Conservation (phyloP, 2,329 filamentous ascomycete genomes). For the Penicillium sp. region DNA sequence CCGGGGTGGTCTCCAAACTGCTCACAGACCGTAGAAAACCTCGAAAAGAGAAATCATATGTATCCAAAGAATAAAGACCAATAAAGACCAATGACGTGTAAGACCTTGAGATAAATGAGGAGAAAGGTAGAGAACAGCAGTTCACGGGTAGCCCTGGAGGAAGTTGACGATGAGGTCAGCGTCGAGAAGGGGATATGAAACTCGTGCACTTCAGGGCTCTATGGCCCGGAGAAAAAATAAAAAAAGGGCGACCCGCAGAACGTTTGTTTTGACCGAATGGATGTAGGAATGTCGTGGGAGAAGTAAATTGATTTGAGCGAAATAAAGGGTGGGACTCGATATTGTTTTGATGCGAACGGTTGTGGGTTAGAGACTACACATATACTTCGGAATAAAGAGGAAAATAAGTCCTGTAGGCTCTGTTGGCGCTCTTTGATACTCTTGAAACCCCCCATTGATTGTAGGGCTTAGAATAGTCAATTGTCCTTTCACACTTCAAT, state of each 20-base stretch:
- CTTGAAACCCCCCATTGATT: neutral
- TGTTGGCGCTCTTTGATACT: neutral
- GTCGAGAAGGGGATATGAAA: conserved; percentile 2
- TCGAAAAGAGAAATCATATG: conserved; percentile 10
- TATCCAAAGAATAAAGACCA: conserved; percentile 3
- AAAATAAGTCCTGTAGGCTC: neutral
- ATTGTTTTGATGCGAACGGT: conserved; percentile 18
- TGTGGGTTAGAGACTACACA: neutral
- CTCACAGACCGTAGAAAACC: conserved; percentile 10
- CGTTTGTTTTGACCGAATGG: conserved; percentile 37
- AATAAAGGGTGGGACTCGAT: conserved; percentile 13
- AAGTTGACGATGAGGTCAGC: conserved; percentile 25
- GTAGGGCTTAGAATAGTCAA: neutral
- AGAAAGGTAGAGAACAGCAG: conserved; percentile 24
- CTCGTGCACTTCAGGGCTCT: conserved; percentile 1
- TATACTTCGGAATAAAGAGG: conserved; percentile 1
- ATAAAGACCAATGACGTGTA: conserved; percentile 7
- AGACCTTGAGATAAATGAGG: conserved; percentile 6
- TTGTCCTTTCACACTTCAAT: neutral
- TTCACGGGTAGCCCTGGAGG: conserved; percentile 23
- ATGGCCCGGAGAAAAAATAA: conserved; percentile 2
- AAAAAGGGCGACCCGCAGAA: conserved; percentile 1
- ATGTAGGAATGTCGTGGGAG: conserved; percentile 21
- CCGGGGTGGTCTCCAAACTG: conserved; percentile 3
- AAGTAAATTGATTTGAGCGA: conserved; percentile 2